These are phyloP conservation scores for Fusarium anthophilum DNA, from an alignment of 2,329 filamentous ascomycete species.

Conservation along the genomic window DNA sequence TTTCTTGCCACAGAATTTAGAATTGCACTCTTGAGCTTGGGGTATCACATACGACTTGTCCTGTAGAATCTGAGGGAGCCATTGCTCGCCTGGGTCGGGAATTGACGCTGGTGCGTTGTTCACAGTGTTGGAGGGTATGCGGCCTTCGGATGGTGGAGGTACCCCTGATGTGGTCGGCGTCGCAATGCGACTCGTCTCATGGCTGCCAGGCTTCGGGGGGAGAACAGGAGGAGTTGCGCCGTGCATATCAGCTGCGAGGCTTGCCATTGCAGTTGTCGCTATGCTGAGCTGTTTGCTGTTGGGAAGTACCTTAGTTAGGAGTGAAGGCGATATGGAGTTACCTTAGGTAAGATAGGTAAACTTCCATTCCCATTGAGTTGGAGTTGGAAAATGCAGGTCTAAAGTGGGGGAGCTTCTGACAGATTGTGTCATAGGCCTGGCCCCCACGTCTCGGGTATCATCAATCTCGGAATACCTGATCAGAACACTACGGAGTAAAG, in stretches of 20 bases:
- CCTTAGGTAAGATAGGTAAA: background rate
- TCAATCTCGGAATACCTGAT: background rate
- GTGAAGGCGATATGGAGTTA: background rate
- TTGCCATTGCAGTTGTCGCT: constrained; percentile 38
- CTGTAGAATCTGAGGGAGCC: constrained; percentile 79
- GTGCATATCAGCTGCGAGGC: constrained; percentile 43
- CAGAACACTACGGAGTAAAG: background rate
- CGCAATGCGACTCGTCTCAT: constrained; percentile 72
- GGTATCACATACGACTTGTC: constrained; percentile 77
- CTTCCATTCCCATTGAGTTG: background rate
- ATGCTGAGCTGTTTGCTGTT: background rate
- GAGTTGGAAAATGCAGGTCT: constrained; percentile 12
- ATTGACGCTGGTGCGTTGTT: constrained; percentile 49
- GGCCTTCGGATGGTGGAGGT: constrained; percentile 53
- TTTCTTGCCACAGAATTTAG: constrained; percentile 62
- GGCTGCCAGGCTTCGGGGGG: constrained; percentile 76
- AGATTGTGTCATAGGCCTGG: background rate
- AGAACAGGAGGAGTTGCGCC: constrained; percentile 67
- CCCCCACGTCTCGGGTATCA: background rate
- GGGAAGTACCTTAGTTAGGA: background rate
- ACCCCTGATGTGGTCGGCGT: constrained; percentile 65
- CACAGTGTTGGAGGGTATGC: constrained; percentile 24
- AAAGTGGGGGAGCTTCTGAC: constrained; percentile 19
- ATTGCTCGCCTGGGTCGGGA: constrained; percentile 73
- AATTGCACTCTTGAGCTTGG: background rate